Evolutionary conservation across 2,329 filamentous ascomycete species (phyloP).

Genomic region (Aureobasidium pullulans): DNA sequence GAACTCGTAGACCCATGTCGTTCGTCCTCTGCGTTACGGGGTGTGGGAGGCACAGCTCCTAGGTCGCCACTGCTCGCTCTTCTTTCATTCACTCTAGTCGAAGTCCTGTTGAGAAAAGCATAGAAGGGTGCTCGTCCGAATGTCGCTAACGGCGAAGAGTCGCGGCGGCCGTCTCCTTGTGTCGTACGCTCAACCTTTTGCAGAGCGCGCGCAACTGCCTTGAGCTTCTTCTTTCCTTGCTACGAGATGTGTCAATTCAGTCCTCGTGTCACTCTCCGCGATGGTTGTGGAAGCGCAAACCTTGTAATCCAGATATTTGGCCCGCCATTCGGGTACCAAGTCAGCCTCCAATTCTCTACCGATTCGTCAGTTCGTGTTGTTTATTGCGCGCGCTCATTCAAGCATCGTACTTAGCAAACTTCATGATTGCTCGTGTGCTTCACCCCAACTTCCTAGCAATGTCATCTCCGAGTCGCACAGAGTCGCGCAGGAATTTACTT

Average conservation of each 20-base stretch:
- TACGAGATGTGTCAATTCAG: conserved; percentile 25
- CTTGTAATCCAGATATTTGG: conserved; percentile 94
- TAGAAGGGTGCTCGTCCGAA: conserved; percentile 32
- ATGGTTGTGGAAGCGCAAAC: conserved; percentile 18
- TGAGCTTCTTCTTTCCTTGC: conserved; percentile 84
- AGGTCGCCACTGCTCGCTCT: conserved; percentile 4
- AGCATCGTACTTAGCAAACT: conserved; percentile 20
- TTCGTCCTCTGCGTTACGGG: conserved; percentile 10
- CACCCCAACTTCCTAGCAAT: not conserved
- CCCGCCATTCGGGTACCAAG: conserved; percentile 87
- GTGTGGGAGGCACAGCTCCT: not conserved
- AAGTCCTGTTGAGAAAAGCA: conserved; percentile 33
- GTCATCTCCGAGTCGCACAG: not conserved
- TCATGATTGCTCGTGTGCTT: conserved; percentile 19
- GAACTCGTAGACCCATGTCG: not conserved
- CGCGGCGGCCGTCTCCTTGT: conserved; percentile 23
- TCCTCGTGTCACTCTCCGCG: not conserved
- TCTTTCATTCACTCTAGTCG: not conserved
- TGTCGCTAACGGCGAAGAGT: conserved; percentile 31
- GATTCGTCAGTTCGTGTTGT: conserved; percentile 3
- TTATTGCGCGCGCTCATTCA: not conserved
- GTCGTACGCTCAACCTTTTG: conserved; percentile 49
- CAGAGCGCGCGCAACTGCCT: conserved; percentile 68
- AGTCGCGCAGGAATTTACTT: not conserved
- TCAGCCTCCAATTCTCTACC: conserved; percentile 72